Base-by-base conservation (phyloP, 441 rosid species). In the Erodium texanum region DNA sequence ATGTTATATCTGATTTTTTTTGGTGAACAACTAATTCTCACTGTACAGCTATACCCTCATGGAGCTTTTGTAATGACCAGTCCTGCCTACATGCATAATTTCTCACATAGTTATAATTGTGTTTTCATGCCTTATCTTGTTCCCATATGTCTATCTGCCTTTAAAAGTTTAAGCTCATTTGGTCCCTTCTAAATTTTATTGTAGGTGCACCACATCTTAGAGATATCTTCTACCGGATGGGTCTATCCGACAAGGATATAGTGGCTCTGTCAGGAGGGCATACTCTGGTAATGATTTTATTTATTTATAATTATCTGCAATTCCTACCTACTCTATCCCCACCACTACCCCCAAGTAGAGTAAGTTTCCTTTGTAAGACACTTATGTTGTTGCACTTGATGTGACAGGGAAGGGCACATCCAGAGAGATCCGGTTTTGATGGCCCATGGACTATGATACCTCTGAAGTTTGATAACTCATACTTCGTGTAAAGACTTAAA, bases 381-480 rank as follows among this genome's bases (percentile, higher is more conserved):
- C 9, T 50, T 50, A 15, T n/a, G 8, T 16, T 23, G 9, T 52
- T 52, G 59, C 22, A 16, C 23, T 23, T 75, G 76, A 64, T 24
- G 67, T 67, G 72, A 3, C 41, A 89, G 97, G 99, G 99, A 61
- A 82, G 68, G 72, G 99, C 97, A 71, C 99, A 90, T 73, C 77
- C 0, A 16, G 96, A 89, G 20, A 84, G 97, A 72, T 90, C 99
- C 58, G 86, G 83, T 7, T 93, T 88, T 70, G 85, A 87, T 10
- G 97, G 99, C 24, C 80, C 96, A 29, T 93, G 97, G 99, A 93
- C 96, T 34, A 68, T 71, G 77, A 89, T 87, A 5, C 95, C 93
- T 67, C 76, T 84, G 73, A 83, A 82, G 70, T 93, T 90, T 14
- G 97, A 93, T 59, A 90, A 89, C 80, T 85, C 99, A 5, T 90